Evolutionary conservation across 352 stramenopile species (phyloP), one percentile per base, ranked within the genome.

Genomic region (Globisporangium camurandrum): DNA sequence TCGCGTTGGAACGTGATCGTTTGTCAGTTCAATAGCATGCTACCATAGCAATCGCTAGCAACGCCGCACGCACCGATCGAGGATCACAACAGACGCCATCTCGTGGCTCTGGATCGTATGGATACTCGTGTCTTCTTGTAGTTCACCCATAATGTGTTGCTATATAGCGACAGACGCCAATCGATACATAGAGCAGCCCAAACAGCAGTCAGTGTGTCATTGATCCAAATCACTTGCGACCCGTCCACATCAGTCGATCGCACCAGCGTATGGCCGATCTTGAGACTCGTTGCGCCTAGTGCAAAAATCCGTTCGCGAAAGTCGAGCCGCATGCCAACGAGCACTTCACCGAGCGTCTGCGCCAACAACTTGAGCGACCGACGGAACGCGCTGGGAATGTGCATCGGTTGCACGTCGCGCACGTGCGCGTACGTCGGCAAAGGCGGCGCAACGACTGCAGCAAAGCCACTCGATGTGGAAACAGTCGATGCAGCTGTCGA

Each of bases 221-320:
- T 34, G 30, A 34, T 6, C 8, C 17, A 53, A n/a, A n/a, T n/a
- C n/a, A 27, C 19, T 26, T 26, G n/a, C 37, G 12, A 38, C 24
- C 20, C 30, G 0, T 33, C 38, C 2, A 55, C 14, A 24, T 11
- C 9, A 33, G 28, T 12, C 17, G n/a, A 24, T 51, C 64, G 39
- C 49, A 82, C 70, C 48, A 92, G 46, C 7, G 80, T 92, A 49
- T 92, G 75, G 9, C 80, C 80, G 22, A 92, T 83, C 51, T 92
- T 92, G 31, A 88, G 59, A 9, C 76, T 88, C 9, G 76, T 88
- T 0, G 61, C 64, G 19, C 80, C 80, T n/a, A 88, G 43, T 2
- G 76, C 66, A 42, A 80, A 88, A 33, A 92, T 86, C 17, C 69
- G 69, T 7, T 88, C 75, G 23, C 81, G 82, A 9, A 81, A 72